Evolutionary conservation across 2,329 filamentous ascomycete genomes (phyloP), one percentile per base, ranked within the genome.

Genomic region (Fusarium dlaminii): DNA sequence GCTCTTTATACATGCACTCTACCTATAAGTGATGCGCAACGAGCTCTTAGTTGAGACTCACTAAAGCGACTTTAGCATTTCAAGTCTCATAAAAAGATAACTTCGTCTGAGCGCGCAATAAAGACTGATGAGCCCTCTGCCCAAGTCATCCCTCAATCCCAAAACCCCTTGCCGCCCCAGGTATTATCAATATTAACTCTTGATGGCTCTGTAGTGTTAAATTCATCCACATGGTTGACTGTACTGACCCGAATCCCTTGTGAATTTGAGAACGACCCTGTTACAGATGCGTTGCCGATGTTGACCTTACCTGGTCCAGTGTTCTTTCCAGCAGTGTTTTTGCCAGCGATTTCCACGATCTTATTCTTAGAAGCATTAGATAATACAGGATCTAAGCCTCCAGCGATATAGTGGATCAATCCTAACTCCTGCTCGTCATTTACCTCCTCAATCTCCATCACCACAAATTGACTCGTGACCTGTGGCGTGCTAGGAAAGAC

Each of bases 351-450:
- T 7, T 62, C 37, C 5, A 7, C 1, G 1, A 46, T 18, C 11
- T 46, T 63, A 4, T 9, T 4, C 8, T 32, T 46, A 0, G 27
- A 24, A 0, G 11, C 13, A 4, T 34, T 6, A 4, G 17, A 56
- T 3, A 63, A 22, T 1, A 34, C 3, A 34, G 36, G 61, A 34
- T 64, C 37, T 7, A 39, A 6, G 0, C 15, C 55, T 10, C 37
- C 6, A 3, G 37, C 8, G 1, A 6, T 1, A n/a, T 39, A 30
- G 1, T 39, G 9, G 0, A 64, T 40, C 20, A 42, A 1, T 11
- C 24, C 2, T 13, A 64, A 18, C 15, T 40, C 55, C 29, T 30
- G 18, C 22, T 49, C 17, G 12, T 51, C 13, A 15, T 51, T 24
- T 4, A 61, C 22, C 22, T 64, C 37, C 9, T 61, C 22, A 24